Evolutionary conservation across 176 grass and related monocot species (phyloP), one percentile per base, ranked within the genome.

Genomic region (Carex parvula): DNA sequence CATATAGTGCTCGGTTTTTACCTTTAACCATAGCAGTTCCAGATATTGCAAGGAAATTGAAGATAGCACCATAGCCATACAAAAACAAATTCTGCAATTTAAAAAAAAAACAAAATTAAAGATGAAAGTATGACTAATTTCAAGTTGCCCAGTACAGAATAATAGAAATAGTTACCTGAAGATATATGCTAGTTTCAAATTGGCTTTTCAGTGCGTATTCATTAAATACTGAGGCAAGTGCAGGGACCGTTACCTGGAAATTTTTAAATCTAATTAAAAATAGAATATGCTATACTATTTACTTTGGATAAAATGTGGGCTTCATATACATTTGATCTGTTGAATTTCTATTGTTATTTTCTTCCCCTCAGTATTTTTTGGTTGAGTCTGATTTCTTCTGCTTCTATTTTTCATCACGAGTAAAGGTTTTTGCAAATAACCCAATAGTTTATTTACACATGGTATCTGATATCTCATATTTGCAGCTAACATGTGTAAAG

Each of bases 141-240:
- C 48, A 57, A 35, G 35, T 57, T 18, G 24, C 14, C 24, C 5
- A 18, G 33, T 86, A 76, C 33, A 86, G 17, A 75, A 81, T 41
- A 20, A 29, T 57, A 70, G 32, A 50, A 41, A 79, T 20, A 72
- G 13, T 86, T 62, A 98, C 95, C 95, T 98, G 95, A 91, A 98
- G 95, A 91, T 98, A 98, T 89, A 98, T 98, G 85, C 95, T 98
- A 14, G 95, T 94, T 79, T 98, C 95, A 68, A 98, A 94, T 79
- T 98, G 95, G 82, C 91, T 93, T 91, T 98, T 98, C 85, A 98
- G 78, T 79, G 95, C 95, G 67, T 98, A 94, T 85, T 98, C 95
- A 86, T 92, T 98, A 87, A 84, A 98, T 87, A 98, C 92, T 61
- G 95, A 98, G 57, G 95, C 95, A 85, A 98, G 80, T 41, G 95